Evolutionary conservation across 2,329 filamentous ascomycete species (phyloP).

Genomic region (Aspergillus latus): DNA sequence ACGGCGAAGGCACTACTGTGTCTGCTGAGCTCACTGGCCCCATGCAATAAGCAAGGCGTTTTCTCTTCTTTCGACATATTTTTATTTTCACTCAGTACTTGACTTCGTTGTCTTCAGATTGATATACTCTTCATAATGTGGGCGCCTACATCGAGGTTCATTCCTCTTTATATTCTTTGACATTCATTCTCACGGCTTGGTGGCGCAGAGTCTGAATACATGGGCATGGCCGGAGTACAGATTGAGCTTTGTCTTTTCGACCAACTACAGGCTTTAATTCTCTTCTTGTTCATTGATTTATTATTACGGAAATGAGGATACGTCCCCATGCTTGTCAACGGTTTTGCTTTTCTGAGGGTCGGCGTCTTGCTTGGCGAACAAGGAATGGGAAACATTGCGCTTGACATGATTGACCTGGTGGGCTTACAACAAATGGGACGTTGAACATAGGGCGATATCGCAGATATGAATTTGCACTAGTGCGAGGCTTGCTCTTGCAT

Average conservation of each 20-base stretch:
- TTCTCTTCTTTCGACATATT: conserved; percentile 29
- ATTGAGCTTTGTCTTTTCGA: conserved; percentile 20
- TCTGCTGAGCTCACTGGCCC: conserved; percentile 29
- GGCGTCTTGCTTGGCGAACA: conserved; percentile 23
- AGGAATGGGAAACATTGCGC: conserved; percentile 21
- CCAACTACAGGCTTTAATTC: conserved; percentile 19
- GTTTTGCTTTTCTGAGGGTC: conserved; percentile 23
- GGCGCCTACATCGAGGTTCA: conserved; percentile 41
- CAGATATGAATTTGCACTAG: conserved; percentile 22
- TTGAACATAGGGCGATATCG: conserved; percentile 26
- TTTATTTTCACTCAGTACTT: conserved; percentile 15
- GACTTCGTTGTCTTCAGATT: conserved; percentile 22
- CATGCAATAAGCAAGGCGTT: conserved; percentile 18
- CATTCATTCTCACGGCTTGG: conserved; percentile 32
- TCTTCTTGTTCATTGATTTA: conserved; percentile 24
- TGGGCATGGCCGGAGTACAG: conserved; percentile 24
- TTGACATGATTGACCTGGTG: conserved; percentile 19
- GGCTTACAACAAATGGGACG: conserved; percentile 22
- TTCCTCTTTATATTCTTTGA: conserved; percentile 27
- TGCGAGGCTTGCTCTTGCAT: conserved; percentile 18
- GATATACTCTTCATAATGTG: conserved; percentile 32
- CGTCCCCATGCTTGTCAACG: conserved; percentile 24
- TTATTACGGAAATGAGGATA: conserved; percentile 27
- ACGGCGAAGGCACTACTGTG: conserved; percentile 45
- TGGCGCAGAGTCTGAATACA: conserved; percentile 31